A percentile compares a stretch with the other conserved stretches of the same genome.
Evolutionary conservation across 306 rosid species (phyloP).

Genomic region (Corylus americana): DNA sequence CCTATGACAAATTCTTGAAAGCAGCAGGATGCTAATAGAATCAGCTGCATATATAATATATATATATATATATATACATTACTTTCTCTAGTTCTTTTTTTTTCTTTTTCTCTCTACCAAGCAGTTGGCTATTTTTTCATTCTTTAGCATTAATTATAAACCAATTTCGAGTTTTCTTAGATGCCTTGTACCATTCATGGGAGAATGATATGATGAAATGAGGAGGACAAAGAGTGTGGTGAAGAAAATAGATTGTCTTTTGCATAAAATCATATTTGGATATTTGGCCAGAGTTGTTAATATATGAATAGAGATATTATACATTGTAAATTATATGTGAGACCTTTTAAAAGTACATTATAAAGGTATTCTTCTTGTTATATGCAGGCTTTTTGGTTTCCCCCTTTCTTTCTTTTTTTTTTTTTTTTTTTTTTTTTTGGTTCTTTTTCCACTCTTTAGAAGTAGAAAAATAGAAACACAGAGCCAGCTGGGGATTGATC

Average conservation of each 20-base stretch:
- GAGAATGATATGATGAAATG: slow-evolving; percentile 9
- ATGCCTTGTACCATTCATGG: slow-evolving; percentile 19
- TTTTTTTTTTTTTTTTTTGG: neutral
- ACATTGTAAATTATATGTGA: neutral
- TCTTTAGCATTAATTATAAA: slow-evolving; percentile 32
- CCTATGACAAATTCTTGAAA: slow-evolving; percentile 87
- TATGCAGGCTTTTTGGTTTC: neutral
- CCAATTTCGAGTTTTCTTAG: slow-evolving; percentile 23
- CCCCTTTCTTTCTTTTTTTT: neutral
- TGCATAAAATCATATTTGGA: neutral
- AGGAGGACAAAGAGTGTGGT: neutral
- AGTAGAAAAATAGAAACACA: too few relatives aligned
- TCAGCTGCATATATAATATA: slow-evolving; percentile 18
- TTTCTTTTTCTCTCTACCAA: neutral
- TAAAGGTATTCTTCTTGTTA: neutral
- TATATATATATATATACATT: slow-evolving; percentile 2
- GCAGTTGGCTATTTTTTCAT: slow-evolving; percentile 35
- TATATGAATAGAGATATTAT: neutral
- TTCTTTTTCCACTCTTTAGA: neutral
- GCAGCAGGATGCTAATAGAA: slow-evolving; percentile 77
- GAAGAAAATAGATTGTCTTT: neutral
- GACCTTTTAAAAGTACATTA: neutral
- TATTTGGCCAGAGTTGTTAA: slow-evolving; percentile 12
- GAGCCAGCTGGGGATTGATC: too few relatives aligned
- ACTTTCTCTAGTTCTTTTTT: slow-evolving; percentile 11